phyloP scores from a whole-genome alignment of 306 rosid species.

The Rubus idaeus region DNA sequence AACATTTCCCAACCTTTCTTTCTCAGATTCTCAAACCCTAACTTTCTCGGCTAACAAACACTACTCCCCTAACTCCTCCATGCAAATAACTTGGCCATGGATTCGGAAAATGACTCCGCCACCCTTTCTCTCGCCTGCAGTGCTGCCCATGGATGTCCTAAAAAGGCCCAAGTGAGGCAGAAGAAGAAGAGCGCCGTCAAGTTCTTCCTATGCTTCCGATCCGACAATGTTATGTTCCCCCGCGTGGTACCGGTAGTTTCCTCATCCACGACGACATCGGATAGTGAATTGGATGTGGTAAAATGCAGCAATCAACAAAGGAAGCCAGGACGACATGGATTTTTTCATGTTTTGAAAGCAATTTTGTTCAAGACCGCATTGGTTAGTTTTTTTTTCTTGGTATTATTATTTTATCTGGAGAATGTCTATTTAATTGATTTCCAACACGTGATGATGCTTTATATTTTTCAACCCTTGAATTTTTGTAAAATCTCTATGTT shows the following conservation, averaged over 20 bases:
- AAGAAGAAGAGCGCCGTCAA: slow-evolving; percentile 1
- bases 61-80: not conserved
- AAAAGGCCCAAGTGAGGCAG: not conserved
- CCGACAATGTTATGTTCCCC: not conserved
- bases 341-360: slow-evolving; percentile 24
- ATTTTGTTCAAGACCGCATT: slow-evolving; percentile 12
- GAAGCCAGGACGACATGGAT: not conserved
- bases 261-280: not conserved
- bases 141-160: not conserved
- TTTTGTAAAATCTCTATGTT: not conserved
- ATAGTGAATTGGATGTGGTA: slow-evolving; percentile 4
- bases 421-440: not conserved
- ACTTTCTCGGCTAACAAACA: slow-evolving; percentile 17
- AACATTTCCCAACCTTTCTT: not conserved
- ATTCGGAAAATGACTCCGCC: not conserved
- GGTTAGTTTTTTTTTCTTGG: not conserved
- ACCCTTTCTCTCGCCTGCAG: not conserved
- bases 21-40: slow-evolving; percentile 10
- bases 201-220: slow-evolving; percentile 24
- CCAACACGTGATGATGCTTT: not conserved
- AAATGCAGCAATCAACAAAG: not conserved
- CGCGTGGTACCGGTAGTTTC: not conserved
- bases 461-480: too few relatives aligned
- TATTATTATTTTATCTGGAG: not conserved
- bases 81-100: slow-evolving; percentile 2